Evolutionary conservation across 805 yeast genomes (phyloP).

Genomic region (Candida silvicultrix): DNA sequence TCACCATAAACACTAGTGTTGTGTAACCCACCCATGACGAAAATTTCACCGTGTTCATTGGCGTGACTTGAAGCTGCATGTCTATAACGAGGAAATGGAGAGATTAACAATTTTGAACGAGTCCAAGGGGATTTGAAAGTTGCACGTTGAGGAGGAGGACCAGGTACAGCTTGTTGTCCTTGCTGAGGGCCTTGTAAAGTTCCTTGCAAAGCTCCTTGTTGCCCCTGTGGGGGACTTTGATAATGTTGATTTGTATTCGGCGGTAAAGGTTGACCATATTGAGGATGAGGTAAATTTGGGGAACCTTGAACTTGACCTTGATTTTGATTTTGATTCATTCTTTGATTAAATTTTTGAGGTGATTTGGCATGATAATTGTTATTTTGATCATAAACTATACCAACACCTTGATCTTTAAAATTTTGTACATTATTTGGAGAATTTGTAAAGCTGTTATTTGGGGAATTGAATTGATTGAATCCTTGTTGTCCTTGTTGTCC

Average conservation of each 20-base stretch:
- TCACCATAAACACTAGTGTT: slow-evolving; percentile 93
- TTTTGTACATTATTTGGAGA: slow-evolving; percentile 4
- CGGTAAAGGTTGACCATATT: slow-evolving; percentile 4
- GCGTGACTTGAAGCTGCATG: slow-evolving; percentile 78
- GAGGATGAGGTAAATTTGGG: slow-evolving; percentile 3
- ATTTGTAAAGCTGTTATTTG: slow-evolving; percentile 4
- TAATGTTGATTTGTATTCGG: slow-evolving; percentile 8
- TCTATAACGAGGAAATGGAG: slow-evolving; percentile 93
- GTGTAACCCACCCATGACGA: slow-evolving; percentile 91
- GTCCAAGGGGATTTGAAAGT: slow-evolving; percentile 52
- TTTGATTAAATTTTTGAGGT: slow-evolving; percentile 13
- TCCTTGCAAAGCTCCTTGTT: neutral
- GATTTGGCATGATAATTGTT: slow-evolving; percentile 18
- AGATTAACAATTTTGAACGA: slow-evolving; percentile 52
- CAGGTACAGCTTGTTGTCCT: slow-evolving; percentile 22
- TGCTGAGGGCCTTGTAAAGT: slow-evolving; percentile 15
- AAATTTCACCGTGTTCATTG: slow-evolving; percentile 75
- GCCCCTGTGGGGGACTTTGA: slow-evolving; percentile 19
- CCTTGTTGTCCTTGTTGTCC: too few species aligned
- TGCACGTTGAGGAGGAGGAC: slow-evolving; percentile 6
- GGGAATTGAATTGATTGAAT: slow-evolving; percentile 2
- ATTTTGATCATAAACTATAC: slow-evolving; percentile 16
- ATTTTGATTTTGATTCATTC: neutral
- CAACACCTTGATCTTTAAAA: slow-evolving; percentile 1
- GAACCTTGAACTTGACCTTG: neutral